Base-by-base conservation (phyloP, 1,284 basidiomycete genomes). In the Puccinia polysora region DNA sequence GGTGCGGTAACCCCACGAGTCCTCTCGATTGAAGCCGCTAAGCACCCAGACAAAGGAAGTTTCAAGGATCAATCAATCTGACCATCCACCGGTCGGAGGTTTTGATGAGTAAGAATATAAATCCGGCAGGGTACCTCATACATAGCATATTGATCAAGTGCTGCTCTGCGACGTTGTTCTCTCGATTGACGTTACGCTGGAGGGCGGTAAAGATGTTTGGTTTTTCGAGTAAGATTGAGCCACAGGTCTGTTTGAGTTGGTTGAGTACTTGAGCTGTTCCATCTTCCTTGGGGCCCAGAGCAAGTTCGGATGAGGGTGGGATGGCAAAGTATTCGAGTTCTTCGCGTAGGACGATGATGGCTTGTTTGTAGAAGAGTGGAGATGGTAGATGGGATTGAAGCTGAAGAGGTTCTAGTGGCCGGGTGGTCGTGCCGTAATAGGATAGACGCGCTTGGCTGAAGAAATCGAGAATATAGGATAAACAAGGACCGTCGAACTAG, bases 71-170 rank as follows among this genome's bases (percentile, higher is more conserved):
- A n/a, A n/a, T n/a, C n/a, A n/a, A n/a, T n/a, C n/a, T n/a, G n/a
- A n/a, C n/a, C n/a, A n/a, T n/a, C n/a, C n/a, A n/a, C n/a, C n/a
- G n/a, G n/a, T n/a, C n/a, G n/a, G n/a, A n/a, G n/a, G n/a, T n/a
- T 75, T 23, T 34, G 45, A 32, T 40, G 34, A 40, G 32, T 28
- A 43, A 34, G 38, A n/a, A 6, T 50, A 47, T 15, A 18, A 28
- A 67, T n/a, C n/a, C 6, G 30, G 43, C 40, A 49, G 78, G 84
- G 74, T 79, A 93, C 93, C 91, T 95, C 92, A 97, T 97, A 83
- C 96, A 98, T 69, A 99, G 85, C 95, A 99, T 99, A 82, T 98
- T 96, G 81, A 99, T 99, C 75, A 99, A 83, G 82, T 98, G 95
- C 82, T 97, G 95, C 81, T 99, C 95, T 18, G 95, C 95, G 75